Conservation (phyloP, 164 flowering plant genomes). For the Chimonanthus praecox region DNA sequence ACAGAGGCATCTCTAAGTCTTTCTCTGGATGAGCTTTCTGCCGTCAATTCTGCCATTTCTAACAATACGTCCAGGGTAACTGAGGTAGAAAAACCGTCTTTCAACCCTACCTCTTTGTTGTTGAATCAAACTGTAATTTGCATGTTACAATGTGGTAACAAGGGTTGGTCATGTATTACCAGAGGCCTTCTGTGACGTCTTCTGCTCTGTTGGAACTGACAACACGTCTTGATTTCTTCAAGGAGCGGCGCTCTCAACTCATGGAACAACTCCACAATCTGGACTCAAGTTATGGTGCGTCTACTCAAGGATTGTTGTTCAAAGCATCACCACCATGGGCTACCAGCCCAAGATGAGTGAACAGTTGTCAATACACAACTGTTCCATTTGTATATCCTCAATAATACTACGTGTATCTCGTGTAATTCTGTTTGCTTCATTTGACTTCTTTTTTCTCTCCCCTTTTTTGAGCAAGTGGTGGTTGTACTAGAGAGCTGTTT, state of each 20-base stretch:
- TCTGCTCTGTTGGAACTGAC: slow-evolving; percentile 88
- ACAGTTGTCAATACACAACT: background rate
- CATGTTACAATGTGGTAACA: background rate
- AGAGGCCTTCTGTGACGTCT: slow-evolving; percentile 60
- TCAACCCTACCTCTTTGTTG: background rate
- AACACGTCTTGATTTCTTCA: slow-evolving; percentile 93
- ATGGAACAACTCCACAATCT: slow-evolving; percentile 97
- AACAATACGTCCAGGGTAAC: slow-evolving; percentile 50
- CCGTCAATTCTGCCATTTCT: slow-evolving; percentile 64
- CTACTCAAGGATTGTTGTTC: slow-evolving; percentile 62
- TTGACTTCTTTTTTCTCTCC: background rate
- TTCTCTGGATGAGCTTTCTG: slow-evolving; percentile 61
- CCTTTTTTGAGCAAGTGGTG: background rate
- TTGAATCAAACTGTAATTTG: background rate
- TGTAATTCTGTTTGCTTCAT: background rate
- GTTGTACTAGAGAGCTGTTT: slow-evolving; percentile 4
- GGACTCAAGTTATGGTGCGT: slow-evolving; percentile 60
- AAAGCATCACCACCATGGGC: slow-evolving; percentile 72
- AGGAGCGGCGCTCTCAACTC: slow-evolving; percentile 92
- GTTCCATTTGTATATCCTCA: slow-evolving; percentile 18
- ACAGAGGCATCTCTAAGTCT: slow-evolving; percentile 67
- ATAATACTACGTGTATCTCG: slow-evolving; percentile 1
- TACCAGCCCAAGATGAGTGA: slow-evolving; percentile 20
- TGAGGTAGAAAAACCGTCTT: slow-evolving; percentile 37
- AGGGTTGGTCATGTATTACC: slow-evolving; percentile 16